A percentile compares a stretch with the other conserved stretches of the same genome.
phyloP scores from a whole-genome alignment of 2,329 filamentous ascomycete genomes.

The Aspergillus novoparasiticus region DNA sequence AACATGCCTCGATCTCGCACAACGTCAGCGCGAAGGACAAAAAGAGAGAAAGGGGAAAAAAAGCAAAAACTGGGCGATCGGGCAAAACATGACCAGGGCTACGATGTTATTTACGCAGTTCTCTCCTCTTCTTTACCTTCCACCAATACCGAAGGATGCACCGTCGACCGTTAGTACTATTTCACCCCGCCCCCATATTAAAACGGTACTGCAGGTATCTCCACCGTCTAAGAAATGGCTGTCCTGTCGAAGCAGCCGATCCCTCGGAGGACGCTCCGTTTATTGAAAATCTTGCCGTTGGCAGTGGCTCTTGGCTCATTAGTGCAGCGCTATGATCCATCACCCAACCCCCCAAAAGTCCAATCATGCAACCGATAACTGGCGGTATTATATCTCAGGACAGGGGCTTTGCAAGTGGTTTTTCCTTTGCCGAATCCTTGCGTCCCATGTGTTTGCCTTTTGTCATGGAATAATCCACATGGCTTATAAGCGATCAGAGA shows the following conservation, averaged over 20 bases:
- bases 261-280: not conserved
- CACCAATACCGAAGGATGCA: not conserved
- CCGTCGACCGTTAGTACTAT: not conserved
- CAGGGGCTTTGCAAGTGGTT: not conserved
- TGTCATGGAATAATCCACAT: not conserved
- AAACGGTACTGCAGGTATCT: not conserved
- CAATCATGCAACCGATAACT: conserved; percentile 2
- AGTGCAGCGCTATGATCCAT: not conserved
- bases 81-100: not conserved
- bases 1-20: not conserved
- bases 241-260: not conserved
- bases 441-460: not conserved
- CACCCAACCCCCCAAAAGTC: not conserved
- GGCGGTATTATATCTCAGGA: not conserved
- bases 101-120: not conserved
- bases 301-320: not conserved
- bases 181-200: not conserved
- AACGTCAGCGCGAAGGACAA: not conserved
- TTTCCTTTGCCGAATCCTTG: not conserved
- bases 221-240: not conserved
- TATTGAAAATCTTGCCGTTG: not conserved
- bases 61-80: not conserved
- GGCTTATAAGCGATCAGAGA: not conserved
- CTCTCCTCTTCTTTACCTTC: not conserved
- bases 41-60: not conserved